A percentile compares a stretch with the other conserved stretches of the same genome.
Evolutionary conservation across 768 basidiomycete genomes (phyloP).

Genomic region (Rubroboletus pulcherrimus): DNA sequence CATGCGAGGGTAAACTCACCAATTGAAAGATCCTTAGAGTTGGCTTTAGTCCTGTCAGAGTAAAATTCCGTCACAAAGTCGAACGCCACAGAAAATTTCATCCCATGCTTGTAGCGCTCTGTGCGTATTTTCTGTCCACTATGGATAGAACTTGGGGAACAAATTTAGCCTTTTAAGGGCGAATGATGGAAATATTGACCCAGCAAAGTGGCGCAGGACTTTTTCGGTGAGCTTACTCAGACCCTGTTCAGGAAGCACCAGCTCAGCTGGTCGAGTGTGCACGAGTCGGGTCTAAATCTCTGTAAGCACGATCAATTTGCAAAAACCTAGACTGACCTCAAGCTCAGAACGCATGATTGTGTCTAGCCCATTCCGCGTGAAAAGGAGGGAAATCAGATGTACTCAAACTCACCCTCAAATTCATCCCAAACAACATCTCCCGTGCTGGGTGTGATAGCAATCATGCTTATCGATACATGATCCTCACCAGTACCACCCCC

Average conservation of each 20-base stretch:
- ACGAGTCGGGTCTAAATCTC: slow-evolving; percentile 71
- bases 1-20: background rate
- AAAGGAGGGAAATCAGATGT: background rate
- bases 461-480: slow-evolving; percentile 59
- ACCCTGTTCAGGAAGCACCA: slow-evolving; percentile 59
- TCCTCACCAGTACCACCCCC: slow-evolving; percentile 14
- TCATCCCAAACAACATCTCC: slow-evolving; percentile 95
- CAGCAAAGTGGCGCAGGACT: slow-evolving; percentile 67
- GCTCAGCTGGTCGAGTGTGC: slow-evolving; percentile 79
- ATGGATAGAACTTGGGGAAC: slow-evolving; percentile 34
- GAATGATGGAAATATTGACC: slow-evolving; percentile 38
- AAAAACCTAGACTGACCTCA: slow-evolving; percentile 49
- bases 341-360: slow-evolving; percentile 83
- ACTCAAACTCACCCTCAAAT: slow-evolving; percentile 58
- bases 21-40: slow-evolving; percentile 37
- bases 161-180: slow-evolving; percentile 8
- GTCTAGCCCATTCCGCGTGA: slow-evolving; percentile 42
- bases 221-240: slow-evolving; percentile 71
- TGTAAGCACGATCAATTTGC: background rate
- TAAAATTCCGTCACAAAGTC: slow-evolving; percentile 64
- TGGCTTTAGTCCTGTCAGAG: slow-evolving; percentile 43
- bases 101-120: slow-evolving; percentile 53
- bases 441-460: slow-evolving; percentile 80
- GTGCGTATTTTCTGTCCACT: slow-evolving; percentile 48
- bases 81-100: slow-evolving; percentile 70